A percentile compares a stretch with the other conserved stretches of the same genome.
These are phyloP conservation scores for Alternaria consortialis DNA, from an alignment of 2,329 filamentous ascomycete species.

Conservation along the genomic window DNA sequence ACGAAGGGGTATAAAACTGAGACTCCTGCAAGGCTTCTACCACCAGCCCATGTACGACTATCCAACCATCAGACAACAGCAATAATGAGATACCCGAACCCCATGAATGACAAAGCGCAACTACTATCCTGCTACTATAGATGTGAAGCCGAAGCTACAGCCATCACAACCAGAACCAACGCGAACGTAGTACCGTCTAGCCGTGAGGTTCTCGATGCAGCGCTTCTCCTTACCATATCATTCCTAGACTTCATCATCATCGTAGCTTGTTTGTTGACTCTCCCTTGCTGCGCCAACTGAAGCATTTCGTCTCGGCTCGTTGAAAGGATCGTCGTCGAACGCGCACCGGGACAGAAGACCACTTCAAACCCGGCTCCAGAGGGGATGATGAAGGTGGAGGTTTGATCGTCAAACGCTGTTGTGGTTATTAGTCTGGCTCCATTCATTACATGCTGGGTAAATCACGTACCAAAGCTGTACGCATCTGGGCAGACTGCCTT, in stretches of 20 bases:
- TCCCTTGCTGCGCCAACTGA: constrained; percentile 44
- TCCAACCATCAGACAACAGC: constrained; percentile 8
- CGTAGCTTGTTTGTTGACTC: constrained; percentile 38
- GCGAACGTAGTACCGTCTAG: constrained; percentile 17
- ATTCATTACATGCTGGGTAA: background rate
- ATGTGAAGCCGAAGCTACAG: background rate
- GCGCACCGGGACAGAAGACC: constrained; percentile 74
- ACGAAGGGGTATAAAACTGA: constrained; percentile 23
- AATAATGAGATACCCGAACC: background rate
- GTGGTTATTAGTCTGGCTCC: constrained; percentile 2
- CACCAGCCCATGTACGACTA: background rate
- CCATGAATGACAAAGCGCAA: background rate
- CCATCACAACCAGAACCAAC: constrained; percentile 14
- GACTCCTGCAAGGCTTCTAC: background rate
- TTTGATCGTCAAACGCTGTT: constrained; percentile 65
- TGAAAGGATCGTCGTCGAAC: constrained; percentile 60
- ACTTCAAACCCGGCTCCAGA: constrained; percentile 79
- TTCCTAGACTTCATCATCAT: constrained; percentile 25
- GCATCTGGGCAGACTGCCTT: constrained; percentile 84
- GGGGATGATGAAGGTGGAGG: constrained; percentile 66
- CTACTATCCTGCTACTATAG: constrained; percentile 1
- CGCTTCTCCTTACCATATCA: constrained; percentile 30
- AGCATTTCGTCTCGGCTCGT: constrained; percentile 48
- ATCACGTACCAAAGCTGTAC: constrained; percentile 75
- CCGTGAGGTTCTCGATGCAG: constrained; percentile 10